Conservation (phyloP, 306 rosid genomes). For the Corylus heterophylla region DNA sequence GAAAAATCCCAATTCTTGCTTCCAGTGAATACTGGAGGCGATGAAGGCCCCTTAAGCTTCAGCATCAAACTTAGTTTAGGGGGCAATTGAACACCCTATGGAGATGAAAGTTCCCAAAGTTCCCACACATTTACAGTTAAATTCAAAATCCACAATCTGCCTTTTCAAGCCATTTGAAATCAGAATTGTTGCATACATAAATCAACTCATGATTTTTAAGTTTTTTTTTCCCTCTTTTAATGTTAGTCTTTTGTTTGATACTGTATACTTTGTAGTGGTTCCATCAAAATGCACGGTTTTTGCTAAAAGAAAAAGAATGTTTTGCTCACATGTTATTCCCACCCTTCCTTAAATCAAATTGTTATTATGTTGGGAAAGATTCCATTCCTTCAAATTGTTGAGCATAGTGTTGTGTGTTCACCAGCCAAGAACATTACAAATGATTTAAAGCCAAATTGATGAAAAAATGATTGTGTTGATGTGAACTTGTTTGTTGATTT, state of each 20-base stretch:
- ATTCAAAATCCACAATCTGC: background rate
- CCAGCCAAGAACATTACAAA: background rate
- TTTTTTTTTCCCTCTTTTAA: background rate
- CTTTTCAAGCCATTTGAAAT: background rate
- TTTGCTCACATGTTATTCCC: too few relatives aligned
- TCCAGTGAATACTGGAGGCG: background rate
- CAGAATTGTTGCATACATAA: background rate
- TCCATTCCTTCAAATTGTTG: background rate
- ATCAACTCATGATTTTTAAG: background rate
- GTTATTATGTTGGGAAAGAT: too few relatives aligned
- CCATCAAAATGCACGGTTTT: background rate
- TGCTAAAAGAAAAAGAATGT: too few relatives aligned
- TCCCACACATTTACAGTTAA: background rate
- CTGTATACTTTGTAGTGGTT: background rate
- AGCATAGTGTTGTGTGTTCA: background rate
- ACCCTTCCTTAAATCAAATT: too few relatives aligned
- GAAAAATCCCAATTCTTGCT: background rate
- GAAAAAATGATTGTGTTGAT: background rate
- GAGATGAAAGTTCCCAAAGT: background rate
- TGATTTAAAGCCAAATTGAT: background rate
- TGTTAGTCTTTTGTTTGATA: background rate
- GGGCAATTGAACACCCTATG: background rate
- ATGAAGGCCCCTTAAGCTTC: background rate
- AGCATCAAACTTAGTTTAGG: background rate
- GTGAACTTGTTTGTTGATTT: background rate